phyloP scores from a whole-genome alignment of 2,329 filamentous ascomycete genomes.

The Escovopsis sp. region DNA sequence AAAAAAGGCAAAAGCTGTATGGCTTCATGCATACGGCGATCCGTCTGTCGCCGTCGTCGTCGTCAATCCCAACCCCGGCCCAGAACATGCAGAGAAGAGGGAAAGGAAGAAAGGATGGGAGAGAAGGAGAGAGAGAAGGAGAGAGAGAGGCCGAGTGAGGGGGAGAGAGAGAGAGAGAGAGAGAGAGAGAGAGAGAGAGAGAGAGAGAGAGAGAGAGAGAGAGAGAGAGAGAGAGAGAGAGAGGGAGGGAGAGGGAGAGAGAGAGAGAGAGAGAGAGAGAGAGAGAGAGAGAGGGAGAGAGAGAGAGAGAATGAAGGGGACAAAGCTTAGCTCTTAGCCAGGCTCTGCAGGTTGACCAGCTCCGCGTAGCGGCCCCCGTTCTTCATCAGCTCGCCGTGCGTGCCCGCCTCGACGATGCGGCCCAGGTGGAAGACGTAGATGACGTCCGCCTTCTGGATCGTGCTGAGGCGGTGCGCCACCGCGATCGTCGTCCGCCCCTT shows the following conservation, averaged over 20 bases:
- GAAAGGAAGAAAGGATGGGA: neutral
- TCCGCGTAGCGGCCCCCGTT: conserved; percentile 69
- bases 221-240: neutral
- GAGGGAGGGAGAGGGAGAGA: neutral
- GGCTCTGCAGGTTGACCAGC: conserved; percentile 64
- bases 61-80: too few relatives aligned
- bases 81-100: neutral
- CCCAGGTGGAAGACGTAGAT: conserved; percentile 91
- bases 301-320: too few relatives aligned
- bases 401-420: conserved; percentile 78
- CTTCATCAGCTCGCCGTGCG: conserved; percentile 62
- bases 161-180: neutral
- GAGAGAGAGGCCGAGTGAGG: neutral
- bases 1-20: too few relatives aligned
- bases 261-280: neutral
- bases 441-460: conserved; percentile 87
- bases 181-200: neutral
- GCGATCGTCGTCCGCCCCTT: conserved; percentile 87
- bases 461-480: conserved; percentile 88
- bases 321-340: conserved; percentile 57
- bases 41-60: too few relatives aligned
- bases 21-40: too few relatives aligned
- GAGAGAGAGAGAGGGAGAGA: too few relatives aligned
- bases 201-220: neutral
- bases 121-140: neutral